phyloP scores from a whole-genome alignment of 768 basidiomycete species.

The Rhodocollybia butyracea region DNA sequence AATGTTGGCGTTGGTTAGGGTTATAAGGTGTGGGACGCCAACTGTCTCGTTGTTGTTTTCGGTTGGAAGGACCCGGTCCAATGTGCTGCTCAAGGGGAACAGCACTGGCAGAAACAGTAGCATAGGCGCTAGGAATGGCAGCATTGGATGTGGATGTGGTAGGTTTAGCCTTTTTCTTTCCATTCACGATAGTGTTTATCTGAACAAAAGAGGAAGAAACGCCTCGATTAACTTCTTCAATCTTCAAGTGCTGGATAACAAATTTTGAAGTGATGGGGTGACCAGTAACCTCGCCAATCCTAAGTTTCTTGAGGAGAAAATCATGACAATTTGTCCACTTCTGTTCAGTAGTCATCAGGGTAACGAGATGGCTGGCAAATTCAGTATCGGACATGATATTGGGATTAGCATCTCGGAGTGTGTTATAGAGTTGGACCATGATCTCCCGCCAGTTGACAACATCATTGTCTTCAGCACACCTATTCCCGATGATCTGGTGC shows the following conservation, averaged over 20 bases:
- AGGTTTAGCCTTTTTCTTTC: background rate
- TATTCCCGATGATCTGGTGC: constrained; percentile 8
- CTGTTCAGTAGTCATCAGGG: constrained; percentile 4
- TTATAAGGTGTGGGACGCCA: background rate
- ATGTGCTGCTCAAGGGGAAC: background rate
- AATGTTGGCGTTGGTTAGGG: background rate
- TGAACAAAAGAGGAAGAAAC: background rate
- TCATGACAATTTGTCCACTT: background rate
- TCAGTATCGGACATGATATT: constrained; percentile 7
- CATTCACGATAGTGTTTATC: background rate
- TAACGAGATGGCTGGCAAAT: constrained; percentile 8
- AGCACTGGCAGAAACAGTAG: background rate
- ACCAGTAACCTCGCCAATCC: background rate
- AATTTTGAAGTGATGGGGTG: background rate
- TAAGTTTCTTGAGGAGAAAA: background rate
- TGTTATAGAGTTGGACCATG: background rate
- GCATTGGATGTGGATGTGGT: too few species aligned
- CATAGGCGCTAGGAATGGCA: background rate
- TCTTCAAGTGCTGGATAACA: background rate
- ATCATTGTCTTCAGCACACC: background rate
- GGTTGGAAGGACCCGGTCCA: too few species aligned
- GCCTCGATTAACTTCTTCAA: background rate
- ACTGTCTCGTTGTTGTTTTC: background rate
- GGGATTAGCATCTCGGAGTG: background rate
- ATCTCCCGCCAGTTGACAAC: background rate